These are phyloP conservation scores for Penicillium sp. DNA, from an alignment of 2,329 filamentous ascomycete species.

Conservation along the genomic window DNA sequence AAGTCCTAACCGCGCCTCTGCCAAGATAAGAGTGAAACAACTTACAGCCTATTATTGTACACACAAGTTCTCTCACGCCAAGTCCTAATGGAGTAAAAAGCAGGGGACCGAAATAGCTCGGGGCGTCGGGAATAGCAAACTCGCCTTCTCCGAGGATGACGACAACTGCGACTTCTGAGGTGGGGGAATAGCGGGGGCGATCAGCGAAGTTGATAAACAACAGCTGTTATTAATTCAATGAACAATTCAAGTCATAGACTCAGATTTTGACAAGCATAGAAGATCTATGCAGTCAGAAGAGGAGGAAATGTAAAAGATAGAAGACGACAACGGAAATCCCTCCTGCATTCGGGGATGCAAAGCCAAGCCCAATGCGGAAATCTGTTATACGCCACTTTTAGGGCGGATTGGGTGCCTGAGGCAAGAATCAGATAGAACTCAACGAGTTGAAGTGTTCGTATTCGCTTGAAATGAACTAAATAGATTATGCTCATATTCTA, in stretches of 20 bases:
- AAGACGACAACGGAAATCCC: neutral
- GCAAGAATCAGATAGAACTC: neutral
- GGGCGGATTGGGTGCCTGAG: neutral
- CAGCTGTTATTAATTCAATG: neutral
- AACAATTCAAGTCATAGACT: neutral
- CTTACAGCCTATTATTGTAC: neutral
- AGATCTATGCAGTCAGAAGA: neutral
- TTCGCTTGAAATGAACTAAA: neutral
- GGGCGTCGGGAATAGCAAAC: neutral
- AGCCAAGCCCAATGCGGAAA: slow-evolving; percentile 11
- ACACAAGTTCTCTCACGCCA: neutral
- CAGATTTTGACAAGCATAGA: neutral
- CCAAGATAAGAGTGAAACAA: slow-evolving; percentile 9
- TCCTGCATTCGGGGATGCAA: slow-evolving; percentile 3
- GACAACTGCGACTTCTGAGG: neutral
- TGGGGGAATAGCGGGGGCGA: slow-evolving; percentile 8
- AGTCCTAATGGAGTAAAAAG: neutral
- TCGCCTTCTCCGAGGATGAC: slow-evolving; percentile 5
- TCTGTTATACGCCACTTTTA: slow-evolving; percentile 3
- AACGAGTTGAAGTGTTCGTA: neutral
- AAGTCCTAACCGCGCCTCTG: neutral
- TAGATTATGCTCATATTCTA: neutral
- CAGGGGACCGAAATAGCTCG: neutral
- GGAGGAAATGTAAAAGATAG: too few relatives aligned
- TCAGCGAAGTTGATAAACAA: neutral